These are phyloP conservation scores for Lentithecium fluviatile DNA, from an alignment of 495 filamentous ascomycete species.

Conservation along the genomic window DNA sequence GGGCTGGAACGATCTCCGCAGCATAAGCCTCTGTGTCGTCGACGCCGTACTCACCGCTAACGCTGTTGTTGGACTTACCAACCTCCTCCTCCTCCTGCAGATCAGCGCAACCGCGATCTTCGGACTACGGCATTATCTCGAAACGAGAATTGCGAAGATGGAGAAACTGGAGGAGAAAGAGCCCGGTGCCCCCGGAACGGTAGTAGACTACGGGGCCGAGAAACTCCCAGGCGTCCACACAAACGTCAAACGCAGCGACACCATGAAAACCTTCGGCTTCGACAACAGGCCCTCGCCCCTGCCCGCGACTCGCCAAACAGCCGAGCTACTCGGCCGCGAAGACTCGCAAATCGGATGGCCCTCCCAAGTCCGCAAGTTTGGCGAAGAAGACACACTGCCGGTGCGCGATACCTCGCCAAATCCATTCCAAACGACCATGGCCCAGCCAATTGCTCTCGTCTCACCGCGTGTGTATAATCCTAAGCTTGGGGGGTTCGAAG, in stretches of 20 bases:
- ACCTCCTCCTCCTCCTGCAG: background rate
- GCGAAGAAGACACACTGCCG: background rate
- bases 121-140: constrained; percentile 6
- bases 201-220: too few relatives aligned
- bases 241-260: background rate
- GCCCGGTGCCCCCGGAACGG: background rate
- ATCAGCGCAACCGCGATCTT: constrained; percentile 7
- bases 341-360: constrained; percentile 8
- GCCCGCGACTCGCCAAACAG: background rate
- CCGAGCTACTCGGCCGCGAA: constrained; percentile 1
- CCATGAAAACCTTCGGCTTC: constrained; percentile 4
- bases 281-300: background rate
- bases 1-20: background rate
- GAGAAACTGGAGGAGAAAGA: too few relatives aligned
- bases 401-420: background rate
- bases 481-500: background rate
- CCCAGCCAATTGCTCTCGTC: background rate
- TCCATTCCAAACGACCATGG: too few relatives aligned
- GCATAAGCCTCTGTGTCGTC: constrained; percentile 15
- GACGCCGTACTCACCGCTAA: constrained; percentile 17
- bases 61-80: background rate
- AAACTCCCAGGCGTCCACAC: too few relatives aligned
- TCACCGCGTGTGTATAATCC: background rate
- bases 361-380: background rate
- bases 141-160: constrained; percentile 5